A percentile compares a stretch with the other conserved stretches of the same genome.
Conservation (phyloP, 1,139 yeast species). For the Hyphopichia wangnamkhiaoensis region DNA sequence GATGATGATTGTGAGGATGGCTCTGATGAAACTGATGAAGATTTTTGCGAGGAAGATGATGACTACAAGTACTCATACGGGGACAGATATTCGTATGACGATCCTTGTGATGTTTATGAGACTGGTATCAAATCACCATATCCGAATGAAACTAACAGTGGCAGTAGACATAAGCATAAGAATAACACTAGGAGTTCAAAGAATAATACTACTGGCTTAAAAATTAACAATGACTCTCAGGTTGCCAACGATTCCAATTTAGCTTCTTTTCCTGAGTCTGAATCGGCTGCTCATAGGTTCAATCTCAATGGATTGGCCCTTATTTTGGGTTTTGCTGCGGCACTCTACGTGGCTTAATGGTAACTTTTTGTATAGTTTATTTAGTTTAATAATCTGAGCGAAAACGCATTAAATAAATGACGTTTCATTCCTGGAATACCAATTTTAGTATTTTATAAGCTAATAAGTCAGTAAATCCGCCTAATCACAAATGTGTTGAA, state of each 20-base stretch:
- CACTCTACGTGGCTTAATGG: too few species aligned
- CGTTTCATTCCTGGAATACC: too few species aligned
- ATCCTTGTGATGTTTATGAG: constrained; percentile 4
- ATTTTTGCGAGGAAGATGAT: constrained; percentile 2
- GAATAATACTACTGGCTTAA: neutral
- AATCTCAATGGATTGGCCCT: too few species aligned
- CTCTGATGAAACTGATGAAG: neutral
- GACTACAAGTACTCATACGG: constrained; percentile 1
- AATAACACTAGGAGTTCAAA: neutral
- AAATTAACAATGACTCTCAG: neutral
- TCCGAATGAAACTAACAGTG: neutral
- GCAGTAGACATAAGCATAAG: neutral
- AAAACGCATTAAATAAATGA: too few species aligned
- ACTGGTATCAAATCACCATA: neutral
- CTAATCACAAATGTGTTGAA: neutral
- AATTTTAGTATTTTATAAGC: too few species aligned
- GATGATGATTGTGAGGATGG: constrained; percentile 1
- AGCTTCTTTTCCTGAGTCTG: too few species aligned
- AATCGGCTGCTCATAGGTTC: neutral
- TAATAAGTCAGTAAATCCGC: too few species aligned
- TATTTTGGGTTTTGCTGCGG: too few species aligned
- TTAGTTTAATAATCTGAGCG: too few species aligned
- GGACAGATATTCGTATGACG: constrained; percentile 1
- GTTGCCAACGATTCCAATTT: neutral
- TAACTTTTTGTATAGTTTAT: too few species aligned